Evolutionary conservation across 2,329 filamentous ascomycete species (phyloP).

Genomic region (Aspergillus ochraceoroseus): DNA sequence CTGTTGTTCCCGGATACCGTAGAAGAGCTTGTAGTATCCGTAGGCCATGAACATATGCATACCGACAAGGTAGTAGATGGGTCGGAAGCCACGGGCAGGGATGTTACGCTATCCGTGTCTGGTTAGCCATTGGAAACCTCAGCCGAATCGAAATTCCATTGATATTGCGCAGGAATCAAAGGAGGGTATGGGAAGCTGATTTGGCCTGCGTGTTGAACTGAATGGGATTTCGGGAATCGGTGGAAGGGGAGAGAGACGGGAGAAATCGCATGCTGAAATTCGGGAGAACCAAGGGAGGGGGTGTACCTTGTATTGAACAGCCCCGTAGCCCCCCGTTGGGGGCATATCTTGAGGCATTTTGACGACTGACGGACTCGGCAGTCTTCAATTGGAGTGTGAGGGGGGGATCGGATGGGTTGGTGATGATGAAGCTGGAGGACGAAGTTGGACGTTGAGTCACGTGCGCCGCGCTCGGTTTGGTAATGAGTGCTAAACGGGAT

Average conservation of each 20-base stretch:
- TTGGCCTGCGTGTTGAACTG: too few species aligned
- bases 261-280: neutral
- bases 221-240: too few species aligned
- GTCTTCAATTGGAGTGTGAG: conserved; percentile 22
- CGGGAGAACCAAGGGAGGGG: neutral
- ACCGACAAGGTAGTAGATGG: conserved; percentile 69
- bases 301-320: conserved; percentile 92
- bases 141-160: too few species aligned
- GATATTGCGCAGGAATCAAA: too few species aligned
- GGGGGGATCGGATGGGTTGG: conserved; percentile 16
- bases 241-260: neutral
- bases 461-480: conserved; percentile 23
- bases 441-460: conserved; percentile 32
- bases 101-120: conserved; percentile 67
- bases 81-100: conserved; percentile 83
- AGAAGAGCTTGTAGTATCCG: conserved; percentile 80
- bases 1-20: conserved; percentile 87
- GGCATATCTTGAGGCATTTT: conserved; percentile 97
- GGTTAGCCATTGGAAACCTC: conserved; percentile 12
- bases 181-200: too few species aligned
- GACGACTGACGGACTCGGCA: conserved; percentile 20
- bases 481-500: conserved; percentile 28
- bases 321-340: conserved; percentile 86
- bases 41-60: conserved; percentile 76
- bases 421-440: conserved; percentile 21